Base-by-base conservation (phyloP, 2,329 filamentous ascomycete species). In the Plectosphaerella sp. region DNA sequence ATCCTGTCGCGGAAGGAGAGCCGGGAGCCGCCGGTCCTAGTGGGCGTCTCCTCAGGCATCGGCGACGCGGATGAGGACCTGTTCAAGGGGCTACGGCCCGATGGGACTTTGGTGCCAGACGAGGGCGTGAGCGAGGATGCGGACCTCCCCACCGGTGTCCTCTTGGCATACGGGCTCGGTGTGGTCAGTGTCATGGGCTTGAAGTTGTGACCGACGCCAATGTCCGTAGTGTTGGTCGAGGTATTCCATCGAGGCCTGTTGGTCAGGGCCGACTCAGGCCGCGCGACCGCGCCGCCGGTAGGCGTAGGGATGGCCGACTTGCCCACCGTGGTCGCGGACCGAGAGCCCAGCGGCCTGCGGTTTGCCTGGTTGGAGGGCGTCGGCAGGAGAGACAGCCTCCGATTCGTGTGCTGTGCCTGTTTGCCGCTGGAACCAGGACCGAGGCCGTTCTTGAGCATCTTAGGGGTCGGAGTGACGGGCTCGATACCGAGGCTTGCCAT, bases 211-310 rank as follows among this genome's bases (percentile, higher is more conserved):
- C 85, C 84, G n/a, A 82, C 79, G 33, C 86, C 78, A n/a, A 84
- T 72, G 55, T 84, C 79, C 7, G 72, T 71, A 5, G 81, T 79
- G 60, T 87, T 90, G 6, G 84, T 82, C 28, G 84, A 88, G 11
- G 62, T 64, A 62, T 86, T 93, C 89, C 89, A 94, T 53, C 84
- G 79, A 4, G 89, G 89, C 48, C 87, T 83, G 52, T 80, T 75
- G 52, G 79, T 65, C 35, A 76, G 58, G 11, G 73, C 74, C 2
- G 75, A 71, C 39, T 72, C 63, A 52, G 79, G 72, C 48, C 77
- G 73, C 51, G 76, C 65, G 47, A 72, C 61, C 51, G 61, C 66
- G 51, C 61, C 62, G 47, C 61, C 68, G 58, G 68, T 72, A 60
- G 53, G 65, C 60, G 57, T 74, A 4, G 70, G 78, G 5, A 80